phyloP scores from a whole-genome alignment of 2,329 filamentous ascomycete genomes.

The Monosporascus sp. region DNA sequence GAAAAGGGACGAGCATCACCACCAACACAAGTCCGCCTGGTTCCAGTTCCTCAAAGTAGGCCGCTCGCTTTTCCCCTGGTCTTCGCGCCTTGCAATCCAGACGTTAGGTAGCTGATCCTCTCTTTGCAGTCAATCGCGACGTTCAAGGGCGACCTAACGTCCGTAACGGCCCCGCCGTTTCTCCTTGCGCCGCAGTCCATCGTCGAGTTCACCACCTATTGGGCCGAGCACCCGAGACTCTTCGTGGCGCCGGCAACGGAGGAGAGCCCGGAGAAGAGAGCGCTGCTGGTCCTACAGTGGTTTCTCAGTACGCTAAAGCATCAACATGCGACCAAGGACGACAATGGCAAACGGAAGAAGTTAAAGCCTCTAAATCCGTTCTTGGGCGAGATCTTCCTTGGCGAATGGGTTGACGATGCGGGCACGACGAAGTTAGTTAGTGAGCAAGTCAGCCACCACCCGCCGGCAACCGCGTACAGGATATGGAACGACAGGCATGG shows the following conservation, averaged over 20 bases:
- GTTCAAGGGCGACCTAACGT: slow-evolving; percentile 77
- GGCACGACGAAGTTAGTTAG: slow-evolving; percentile 83
- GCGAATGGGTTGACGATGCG: slow-evolving; percentile 77
- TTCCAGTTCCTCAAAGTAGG: slow-evolving; percentile 24
- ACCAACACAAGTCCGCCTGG: slow-evolving; percentile 23
- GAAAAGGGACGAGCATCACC: slow-evolving; percentile 17
- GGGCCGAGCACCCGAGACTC: slow-evolving; percentile 71
- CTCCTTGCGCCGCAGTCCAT: slow-evolving; percentile 74
- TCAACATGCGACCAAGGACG: slow-evolving; percentile 70
- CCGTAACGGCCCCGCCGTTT: slow-evolving; percentile 75
- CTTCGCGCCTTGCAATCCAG: background rate
- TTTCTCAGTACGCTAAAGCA: slow-evolving; percentile 91
- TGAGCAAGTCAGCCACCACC: slow-evolving; percentile 94
- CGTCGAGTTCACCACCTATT: slow-evolving; percentile 77
- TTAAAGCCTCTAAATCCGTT: slow-evolving; percentile 91
- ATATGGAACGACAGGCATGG: slow-evolving; percentile 84
- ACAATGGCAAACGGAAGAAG: slow-evolving; percentile 85
- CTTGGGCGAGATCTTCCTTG: slow-evolving; percentile 88
- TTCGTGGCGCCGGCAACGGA: slow-evolving; percentile 80
- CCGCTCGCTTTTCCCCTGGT: too few relatives aligned
- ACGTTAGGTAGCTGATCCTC: slow-evolving; percentile 1
- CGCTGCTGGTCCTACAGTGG: slow-evolving; percentile 89
- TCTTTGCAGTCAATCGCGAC: slow-evolving; percentile 62
- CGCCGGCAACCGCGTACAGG: slow-evolving; percentile 88
- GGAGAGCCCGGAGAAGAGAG: slow-evolving; percentile 72